Conservation (phyloP, 208 protist genomes). For the Acanthamoeba culbertsoni region DNA sequence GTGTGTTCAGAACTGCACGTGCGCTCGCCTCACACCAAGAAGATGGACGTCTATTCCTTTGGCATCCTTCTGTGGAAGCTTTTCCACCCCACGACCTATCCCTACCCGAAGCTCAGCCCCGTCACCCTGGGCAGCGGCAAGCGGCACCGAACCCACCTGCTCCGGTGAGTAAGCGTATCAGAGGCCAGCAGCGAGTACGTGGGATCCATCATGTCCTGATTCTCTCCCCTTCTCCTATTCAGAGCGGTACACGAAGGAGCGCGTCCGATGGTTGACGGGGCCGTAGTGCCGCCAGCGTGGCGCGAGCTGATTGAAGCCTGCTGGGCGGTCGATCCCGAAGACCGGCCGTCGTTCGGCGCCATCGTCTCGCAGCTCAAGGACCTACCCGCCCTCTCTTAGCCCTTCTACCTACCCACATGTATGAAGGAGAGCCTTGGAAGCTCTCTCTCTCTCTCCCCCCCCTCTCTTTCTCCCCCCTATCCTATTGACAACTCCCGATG, state of each 20-base stretch:
- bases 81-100: constrained; percentile 25
- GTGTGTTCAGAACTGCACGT: background rate
- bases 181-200: too few species aligned
- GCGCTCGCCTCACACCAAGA: background rate
- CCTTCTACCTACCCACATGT: background rate
- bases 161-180: background rate
- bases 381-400: background rate
- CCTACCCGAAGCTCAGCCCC: background rate
- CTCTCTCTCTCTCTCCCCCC: too few species aligned
- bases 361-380: background rate
- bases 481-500: too few species aligned
- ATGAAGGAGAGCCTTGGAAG: too few species aligned
- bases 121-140: constrained; percentile 2
- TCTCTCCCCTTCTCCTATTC: background rate
- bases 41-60: constrained; percentile 57
- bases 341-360: constrained; percentile 11
- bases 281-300: background rate
- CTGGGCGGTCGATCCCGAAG: constrained; percentile 6
- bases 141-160: background rate
- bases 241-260: background rate
- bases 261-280: background rate
- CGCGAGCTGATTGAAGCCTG: constrained; percentile 31
- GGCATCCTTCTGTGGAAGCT: constrained; percentile 54
- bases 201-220: background rate
- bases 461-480: too few species aligned